Evolutionary conservation across 495 filamentous ascomycete species (phyloP).

Genomic region (Aspergillus taichungensis): DNA sequence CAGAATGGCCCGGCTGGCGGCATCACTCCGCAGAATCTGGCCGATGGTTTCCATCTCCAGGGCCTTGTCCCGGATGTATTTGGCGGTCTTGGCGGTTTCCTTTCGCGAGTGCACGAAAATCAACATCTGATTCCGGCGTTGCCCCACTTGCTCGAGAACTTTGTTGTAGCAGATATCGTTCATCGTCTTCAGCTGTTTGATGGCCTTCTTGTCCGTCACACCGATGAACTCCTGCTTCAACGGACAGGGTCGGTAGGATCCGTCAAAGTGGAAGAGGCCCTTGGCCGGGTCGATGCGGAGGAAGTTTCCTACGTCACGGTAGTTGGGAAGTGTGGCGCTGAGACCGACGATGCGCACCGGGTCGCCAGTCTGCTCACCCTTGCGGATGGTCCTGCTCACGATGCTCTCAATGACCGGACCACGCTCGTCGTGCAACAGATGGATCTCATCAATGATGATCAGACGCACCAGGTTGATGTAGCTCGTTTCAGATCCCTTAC

Average conservation of each 20-base stretch:
- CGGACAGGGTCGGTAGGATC: conserved; percentile 86
- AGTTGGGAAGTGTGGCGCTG: conserved; percentile 93
- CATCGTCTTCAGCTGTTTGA: conserved; percentile 99
- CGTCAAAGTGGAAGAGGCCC: conserved; percentile 94
- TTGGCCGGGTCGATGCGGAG: conserved; percentile 79
- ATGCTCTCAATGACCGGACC: conserved; percentile 96
- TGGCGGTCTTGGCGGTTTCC: conserved; percentile 94
- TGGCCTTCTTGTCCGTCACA: conserved; percentile 94
- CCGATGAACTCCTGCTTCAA: conserved; percentile 96
- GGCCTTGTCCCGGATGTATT: conserved; percentile 92
- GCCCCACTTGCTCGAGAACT: conserved; percentile 91
- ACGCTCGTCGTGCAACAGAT: conserved; percentile 94
- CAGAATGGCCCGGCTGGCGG: conserved; percentile 81
- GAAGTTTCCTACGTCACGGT: conserved; percentile 93
- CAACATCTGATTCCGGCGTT: conserved; percentile 89
- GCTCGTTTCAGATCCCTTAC: conserved; percentile 92
- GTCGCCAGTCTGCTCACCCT: conserved; percentile 87
- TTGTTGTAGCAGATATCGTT: conserved; percentile 98
- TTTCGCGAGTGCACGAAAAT: conserved; percentile 98
- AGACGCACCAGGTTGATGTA: conserved; percentile 95
- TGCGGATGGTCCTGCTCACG: conserved; percentile 86
- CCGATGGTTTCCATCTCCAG: conserved; percentile 93
- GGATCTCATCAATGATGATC: conserved; percentile 96
- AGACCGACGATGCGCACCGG: conserved; percentile 85
- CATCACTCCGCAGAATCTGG: conserved; percentile 88